phyloP scores from a whole-genome alignment of 2,329 filamentous ascomycete genomes.

The Ilyonectria sp. region DNA sequence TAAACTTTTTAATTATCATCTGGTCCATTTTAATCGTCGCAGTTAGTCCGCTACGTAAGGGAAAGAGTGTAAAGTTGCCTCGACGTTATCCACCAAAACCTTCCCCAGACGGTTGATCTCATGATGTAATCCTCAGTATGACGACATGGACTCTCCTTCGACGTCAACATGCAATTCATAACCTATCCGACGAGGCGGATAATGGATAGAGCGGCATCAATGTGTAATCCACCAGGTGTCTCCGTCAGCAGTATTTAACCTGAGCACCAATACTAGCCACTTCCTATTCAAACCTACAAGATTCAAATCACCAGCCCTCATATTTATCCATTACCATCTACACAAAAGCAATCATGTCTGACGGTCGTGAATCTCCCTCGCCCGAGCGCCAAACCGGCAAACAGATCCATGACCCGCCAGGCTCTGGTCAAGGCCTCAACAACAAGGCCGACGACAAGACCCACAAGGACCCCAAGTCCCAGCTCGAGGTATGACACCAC shows the following conservation, averaged over 20 bases:
- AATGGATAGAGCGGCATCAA: background rate
- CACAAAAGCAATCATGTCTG: slow-evolving; percentile 71
- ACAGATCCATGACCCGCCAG: slow-evolving; percentile 74
- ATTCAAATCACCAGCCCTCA: background rate
- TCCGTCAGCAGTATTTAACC: slow-evolving; percentile 14
- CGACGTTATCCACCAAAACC: background rate
- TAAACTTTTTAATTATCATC: too few relatives aligned
- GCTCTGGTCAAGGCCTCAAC: slow-evolving; percentile 71
- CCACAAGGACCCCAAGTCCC: slow-evolving; percentile 60
- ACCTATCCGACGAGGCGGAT: background rate
- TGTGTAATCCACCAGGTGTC: background rate
- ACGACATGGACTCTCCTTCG: slow-evolving; percentile 44
- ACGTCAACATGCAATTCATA: slow-evolving; percentile 46
- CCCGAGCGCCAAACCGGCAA: slow-evolving; percentile 77
- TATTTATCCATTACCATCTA: slow-evolving; percentile 2
- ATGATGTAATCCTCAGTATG: slow-evolving; percentile 49
- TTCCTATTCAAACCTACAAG: background rate
- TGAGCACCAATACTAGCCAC: background rate
- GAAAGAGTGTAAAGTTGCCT: background rate
- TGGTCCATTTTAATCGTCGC: too few relatives aligned
- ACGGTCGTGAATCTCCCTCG: slow-evolving; percentile 84
- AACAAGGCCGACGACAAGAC: slow-evolving; percentile 56
- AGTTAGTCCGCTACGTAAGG: background rate
- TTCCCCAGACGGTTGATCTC: slow-evolving; percentile 30
- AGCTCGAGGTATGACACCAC: slow-evolving; percentile 61